These are phyloP conservation scores for Pisolithus albus DNA, from an alignment of 768 basidiomycete species.

Conservation along the genomic window DNA sequence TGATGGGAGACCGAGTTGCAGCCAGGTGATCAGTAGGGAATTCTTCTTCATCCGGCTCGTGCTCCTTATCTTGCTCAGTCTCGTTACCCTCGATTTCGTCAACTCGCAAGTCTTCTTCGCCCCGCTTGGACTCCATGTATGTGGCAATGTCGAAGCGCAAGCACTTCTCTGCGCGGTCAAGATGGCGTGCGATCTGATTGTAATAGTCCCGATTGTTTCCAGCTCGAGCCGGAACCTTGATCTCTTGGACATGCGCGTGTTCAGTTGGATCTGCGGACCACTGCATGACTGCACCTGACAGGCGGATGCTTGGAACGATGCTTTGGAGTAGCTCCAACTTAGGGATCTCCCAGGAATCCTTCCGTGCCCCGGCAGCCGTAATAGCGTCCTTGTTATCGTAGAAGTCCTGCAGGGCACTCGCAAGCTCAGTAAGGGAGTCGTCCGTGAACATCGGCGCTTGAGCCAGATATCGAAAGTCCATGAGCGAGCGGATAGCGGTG, in stretches of 20 bases:
- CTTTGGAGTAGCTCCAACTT: conserved; percentile 8
- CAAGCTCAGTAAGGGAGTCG: conserved; percentile 10
- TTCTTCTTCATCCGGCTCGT: not conserved
- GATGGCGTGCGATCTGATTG: not conserved
- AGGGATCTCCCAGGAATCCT: conserved; percentile 1
- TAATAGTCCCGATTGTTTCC: conserved; percentile 3
- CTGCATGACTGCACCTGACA: conserved; percentile 1
- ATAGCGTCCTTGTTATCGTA: conserved; percentile 30
- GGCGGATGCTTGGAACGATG: not conserved
- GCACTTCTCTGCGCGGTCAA: not conserved
- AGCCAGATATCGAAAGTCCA: conserved; percentile 33
- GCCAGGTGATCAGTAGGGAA: not conserved
- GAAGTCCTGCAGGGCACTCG: conserved; percentile 21
- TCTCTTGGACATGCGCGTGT: not conserved
- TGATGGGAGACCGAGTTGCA: not conserved
- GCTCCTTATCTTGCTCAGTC: not conserved
- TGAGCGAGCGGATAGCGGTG: conserved; percentile 27
- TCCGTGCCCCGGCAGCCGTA: conserved; percentile 19
- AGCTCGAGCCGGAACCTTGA: conserved; percentile 1
- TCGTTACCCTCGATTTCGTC: not conserved
- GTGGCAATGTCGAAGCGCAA: not conserved
- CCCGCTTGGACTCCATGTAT: not conserved
- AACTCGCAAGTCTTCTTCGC: not conserved
- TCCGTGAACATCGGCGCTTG: conserved; percentile 27
- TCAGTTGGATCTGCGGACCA: conserved; percentile 5